phyloP scores from a whole-genome alignment of 2,329 filamentous ascomycete species.

The Pyrenophora teres region DNA sequence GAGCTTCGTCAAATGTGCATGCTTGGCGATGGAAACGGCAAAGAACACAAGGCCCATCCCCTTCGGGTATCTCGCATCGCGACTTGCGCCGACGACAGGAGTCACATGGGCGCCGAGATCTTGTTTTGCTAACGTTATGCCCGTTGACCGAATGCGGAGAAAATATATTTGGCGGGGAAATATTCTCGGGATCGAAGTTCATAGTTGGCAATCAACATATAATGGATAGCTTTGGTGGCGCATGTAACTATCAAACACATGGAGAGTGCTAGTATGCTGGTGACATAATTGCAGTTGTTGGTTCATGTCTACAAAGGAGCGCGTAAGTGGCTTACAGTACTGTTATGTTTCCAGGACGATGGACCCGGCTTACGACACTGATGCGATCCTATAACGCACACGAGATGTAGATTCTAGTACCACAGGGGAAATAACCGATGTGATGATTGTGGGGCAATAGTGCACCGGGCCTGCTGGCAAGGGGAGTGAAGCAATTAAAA shows the following conservation, averaged over 20 bases:
- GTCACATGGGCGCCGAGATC: constrained; percentile 62
- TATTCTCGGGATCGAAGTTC: constrained; percentile 20
- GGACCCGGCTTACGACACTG: not conserved
- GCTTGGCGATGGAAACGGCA: constrained; percentile 69
- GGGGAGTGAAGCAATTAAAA: not conserved
- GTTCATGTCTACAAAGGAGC: not conserved
- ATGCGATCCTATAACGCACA: not conserved
- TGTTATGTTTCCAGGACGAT: not conserved
- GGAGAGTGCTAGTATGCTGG: not conserved
- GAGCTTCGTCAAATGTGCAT: constrained; percentile 70
- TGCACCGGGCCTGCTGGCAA: not conserved
- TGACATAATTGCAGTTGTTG: not conserved
- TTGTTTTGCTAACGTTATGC: constrained; percentile 14
- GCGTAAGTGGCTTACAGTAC: not conserved
- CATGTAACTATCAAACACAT: not conserved
- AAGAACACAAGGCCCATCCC: constrained; percentile 65
- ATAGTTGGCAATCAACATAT: constrained; percentile 11
- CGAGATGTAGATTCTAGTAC: not conserved
- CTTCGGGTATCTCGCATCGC: constrained; percentile 71
- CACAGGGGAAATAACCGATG: not conserved
- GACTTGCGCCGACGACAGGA: constrained; percentile 68
- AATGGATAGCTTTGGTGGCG: not conserved
- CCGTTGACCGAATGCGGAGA: constrained; percentile 8
- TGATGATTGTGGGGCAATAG: not conserved
- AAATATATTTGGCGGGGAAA: constrained; percentile 20